These are phyloP conservation scores for Leucoagaricus sp. DNA, from an alignment of 1,284 basidiomycete genomes.

Conservation along the genomic window DNA sequence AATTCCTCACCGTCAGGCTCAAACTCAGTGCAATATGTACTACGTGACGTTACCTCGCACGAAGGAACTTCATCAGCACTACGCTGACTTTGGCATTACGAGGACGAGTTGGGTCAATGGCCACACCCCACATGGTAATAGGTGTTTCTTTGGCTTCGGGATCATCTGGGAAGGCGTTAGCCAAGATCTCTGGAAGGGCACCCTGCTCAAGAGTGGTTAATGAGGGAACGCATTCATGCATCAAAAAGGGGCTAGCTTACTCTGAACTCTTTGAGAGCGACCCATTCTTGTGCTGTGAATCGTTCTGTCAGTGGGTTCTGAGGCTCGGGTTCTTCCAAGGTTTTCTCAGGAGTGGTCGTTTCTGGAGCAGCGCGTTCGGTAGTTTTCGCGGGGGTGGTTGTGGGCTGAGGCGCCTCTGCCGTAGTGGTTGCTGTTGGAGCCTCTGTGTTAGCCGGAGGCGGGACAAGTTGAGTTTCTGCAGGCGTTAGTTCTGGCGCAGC, in stretches of 20 bases:
- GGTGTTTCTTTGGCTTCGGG: constrained; percentile 48
- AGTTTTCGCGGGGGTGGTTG: constrained; percentile 13
- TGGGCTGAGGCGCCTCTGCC: constrained; percentile 12
- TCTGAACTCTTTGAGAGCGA: constrained; percentile 63
- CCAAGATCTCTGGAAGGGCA: constrained; percentile 57
- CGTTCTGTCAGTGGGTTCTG: constrained; percentile 67
- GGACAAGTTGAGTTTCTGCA: constrained; percentile 16
- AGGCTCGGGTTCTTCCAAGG: constrained; percentile 41
- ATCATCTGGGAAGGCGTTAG: constrained; percentile 57
- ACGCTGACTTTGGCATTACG: constrained; percentile 67
- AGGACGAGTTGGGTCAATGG: constrained; percentile 55
- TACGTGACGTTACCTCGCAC: constrained; percentile 57
- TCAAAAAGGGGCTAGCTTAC: constrained; percentile 38
- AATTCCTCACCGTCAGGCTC: background rate
- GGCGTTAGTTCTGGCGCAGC: constrained; percentile 8
- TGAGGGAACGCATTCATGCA: background rate
- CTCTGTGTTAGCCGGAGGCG: constrained; percentile 14
- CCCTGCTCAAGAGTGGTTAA: constrained; percentile 35
- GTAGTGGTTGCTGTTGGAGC: constrained; percentile 16
- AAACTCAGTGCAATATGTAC: background rate
- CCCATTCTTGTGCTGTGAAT: constrained; percentile 72
- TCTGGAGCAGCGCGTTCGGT: constrained; percentile 15
- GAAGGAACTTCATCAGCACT: constrained; percentile 75
- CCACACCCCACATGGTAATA: constrained; percentile 70
- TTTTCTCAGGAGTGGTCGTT: constrained; percentile 5